phyloP scores from a whole-genome alignment of 495 filamentous ascomycete species.

The Aspergillus homomorphus region DNA sequence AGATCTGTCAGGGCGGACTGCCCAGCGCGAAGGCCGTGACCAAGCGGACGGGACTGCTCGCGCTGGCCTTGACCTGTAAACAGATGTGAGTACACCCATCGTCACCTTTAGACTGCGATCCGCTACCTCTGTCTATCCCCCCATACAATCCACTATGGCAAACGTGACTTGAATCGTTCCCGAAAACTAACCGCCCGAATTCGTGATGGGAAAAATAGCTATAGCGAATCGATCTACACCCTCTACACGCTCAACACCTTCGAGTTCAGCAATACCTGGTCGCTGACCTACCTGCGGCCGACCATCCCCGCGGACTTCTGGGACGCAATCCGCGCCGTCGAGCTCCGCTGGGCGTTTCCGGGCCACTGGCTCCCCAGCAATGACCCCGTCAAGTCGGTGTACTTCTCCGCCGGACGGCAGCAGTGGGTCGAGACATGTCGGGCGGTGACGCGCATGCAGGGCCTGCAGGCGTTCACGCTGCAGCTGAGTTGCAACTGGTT shows the following conservation, averaged over 20 bases:
- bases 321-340: conserved; percentile 35
- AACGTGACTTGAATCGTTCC: too few species aligned
- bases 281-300: conserved; percentile 41
- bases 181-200: too few species aligned
- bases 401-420: conserved; percentile 40
- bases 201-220: conserved; percentile 27
- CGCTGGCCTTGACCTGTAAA: conserved; percentile 28
- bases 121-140: neutral
- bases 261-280: conserved; percentile 49
- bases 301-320: conserved; percentile 34
- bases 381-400: conserved; percentile 44
- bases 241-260: conserved; percentile 42
- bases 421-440: conserved; percentile 45
- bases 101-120: too few species aligned
- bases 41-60: conserved; percentile 13
- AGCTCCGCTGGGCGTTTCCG: conserved; percentile 46
- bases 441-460: conserved; percentile 24
- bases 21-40: conserved; percentile 11
- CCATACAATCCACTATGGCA: neutral
- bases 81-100: conserved; percentile 24
- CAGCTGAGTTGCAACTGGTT: conserved; percentile 41
- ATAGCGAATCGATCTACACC: conserved; percentile 37
- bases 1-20: conserved; percentile 37
- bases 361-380: conserved; percentile 48
- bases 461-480: conserved; percentile 36